phyloP scores from a whole-genome alignment of 257 asterid genomes.

The Solanum gandarillasii region DNA sequence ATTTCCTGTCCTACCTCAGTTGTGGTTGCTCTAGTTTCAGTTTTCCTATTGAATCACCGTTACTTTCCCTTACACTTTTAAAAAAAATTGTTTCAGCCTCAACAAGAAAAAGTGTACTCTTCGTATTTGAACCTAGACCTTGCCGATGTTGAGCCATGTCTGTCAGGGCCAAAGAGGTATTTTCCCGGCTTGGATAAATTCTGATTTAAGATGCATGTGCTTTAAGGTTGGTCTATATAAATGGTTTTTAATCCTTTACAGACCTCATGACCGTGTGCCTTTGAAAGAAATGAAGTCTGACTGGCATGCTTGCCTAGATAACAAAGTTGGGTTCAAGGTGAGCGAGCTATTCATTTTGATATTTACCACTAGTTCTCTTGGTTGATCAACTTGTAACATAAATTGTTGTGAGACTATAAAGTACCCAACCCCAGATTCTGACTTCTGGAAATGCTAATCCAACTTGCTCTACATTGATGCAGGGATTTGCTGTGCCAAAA shows the following conservation, averaged over 20 bases:
- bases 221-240: not conserved
- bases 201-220: not conserved
- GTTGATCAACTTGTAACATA: not conserved
- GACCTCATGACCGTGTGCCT: conserved; percentile 93
- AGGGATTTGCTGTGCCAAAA: conserved; percentile 94
- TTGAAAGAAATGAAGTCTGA: conserved; percentile 86
- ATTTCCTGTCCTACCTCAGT: not conserved
- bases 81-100: conserved; percentile 48
- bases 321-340: conserved; percentile 91
- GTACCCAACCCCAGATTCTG: not conserved
- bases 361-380: not conserved
- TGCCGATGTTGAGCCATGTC: conserved; percentile 67
- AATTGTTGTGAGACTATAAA: not conserved
- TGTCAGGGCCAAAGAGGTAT: conserved; percentile 94
- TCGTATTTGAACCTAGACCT: conserved; percentile 61
- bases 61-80: not conserved
- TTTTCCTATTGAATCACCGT: not conserved
- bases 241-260: conserved; percentile 8
- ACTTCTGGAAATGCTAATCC: not conserved
- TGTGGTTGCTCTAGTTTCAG: not conserved
- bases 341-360: conserved; percentile 4
- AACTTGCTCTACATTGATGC: not conserved
- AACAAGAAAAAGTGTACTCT: conserved; percentile 72
- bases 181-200: not conserved
- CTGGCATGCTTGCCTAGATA: conserved; percentile 92